phyloP scores from a whole-genome alignment of 345 rosid genomes.

The Schrenkiella parvula region DNA sequence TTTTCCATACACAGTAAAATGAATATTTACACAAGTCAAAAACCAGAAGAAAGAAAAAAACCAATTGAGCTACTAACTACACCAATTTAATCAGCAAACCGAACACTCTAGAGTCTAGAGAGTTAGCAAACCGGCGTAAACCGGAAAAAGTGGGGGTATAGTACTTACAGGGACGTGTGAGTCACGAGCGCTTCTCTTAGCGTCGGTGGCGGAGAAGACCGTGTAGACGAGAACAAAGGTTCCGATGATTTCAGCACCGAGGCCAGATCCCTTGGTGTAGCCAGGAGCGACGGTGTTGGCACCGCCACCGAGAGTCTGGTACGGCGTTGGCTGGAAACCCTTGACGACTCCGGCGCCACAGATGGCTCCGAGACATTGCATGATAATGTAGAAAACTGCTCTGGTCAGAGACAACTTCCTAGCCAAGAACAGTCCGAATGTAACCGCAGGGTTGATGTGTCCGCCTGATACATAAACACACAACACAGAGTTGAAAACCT shows the following conservation, averaged over 20 bases:
- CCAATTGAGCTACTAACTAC: neutral
- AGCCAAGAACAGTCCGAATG: conserved; percentile 33
- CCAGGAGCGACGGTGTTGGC: conserved; percentile 43
- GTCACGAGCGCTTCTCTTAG: conserved; percentile 51
- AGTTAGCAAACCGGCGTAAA: neutral
- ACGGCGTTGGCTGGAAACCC: conserved; percentile 37
- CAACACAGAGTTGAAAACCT: too few species aligned
- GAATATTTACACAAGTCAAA: neutral
- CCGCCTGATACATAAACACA: conserved; percentile 29
- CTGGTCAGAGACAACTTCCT: conserved; percentile 35
- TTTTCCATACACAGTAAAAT: neutral
- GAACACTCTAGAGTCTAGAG: too few species aligned
- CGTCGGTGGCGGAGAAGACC: conserved; percentile 47
- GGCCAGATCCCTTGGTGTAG: conserved; percentile 44
- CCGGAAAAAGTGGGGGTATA: neutral
- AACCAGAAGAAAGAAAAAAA: neutral
- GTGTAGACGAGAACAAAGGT: conserved; percentile 45
- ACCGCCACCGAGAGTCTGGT: conserved; percentile 40
- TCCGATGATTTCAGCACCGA: conserved; percentile 42
- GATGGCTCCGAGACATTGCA: conserved; percentile 44
- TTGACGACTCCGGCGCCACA: conserved; percentile 50
- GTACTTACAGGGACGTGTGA: conserved; percentile 43
- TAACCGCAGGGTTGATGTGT: conserved; percentile 46
- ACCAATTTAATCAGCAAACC: neutral
- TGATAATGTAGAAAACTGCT: conserved; percentile 30